Evolutionary conservation across 2,329 filamentous ascomycete genomes (phyloP), one percentile per base, ranked within the genome.

Genomic region (Penicillium oxalicum): DNA sequence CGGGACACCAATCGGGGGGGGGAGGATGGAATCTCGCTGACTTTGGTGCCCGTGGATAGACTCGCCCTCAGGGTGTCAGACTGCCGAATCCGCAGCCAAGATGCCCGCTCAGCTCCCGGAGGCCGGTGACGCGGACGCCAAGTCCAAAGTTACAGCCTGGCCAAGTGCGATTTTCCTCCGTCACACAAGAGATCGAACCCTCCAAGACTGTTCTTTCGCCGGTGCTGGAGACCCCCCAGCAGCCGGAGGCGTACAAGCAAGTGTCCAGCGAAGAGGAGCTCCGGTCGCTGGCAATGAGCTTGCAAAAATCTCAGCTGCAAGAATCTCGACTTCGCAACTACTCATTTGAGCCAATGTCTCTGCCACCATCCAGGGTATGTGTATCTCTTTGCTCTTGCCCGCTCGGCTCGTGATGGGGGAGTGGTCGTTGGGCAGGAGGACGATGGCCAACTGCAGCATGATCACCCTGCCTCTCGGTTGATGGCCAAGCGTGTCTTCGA

Each of bases 291-390:
- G 84, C 87, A 44, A 81, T 83, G 58, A 84, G 82, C 25, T 74
- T 95, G 26, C 86, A 89, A 56, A 82, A 82, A 53, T 79, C 83
- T 40, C 82, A 85, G 59, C 77, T 95, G 52, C 91, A 96, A 72
- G 86, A 91, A 60, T 80, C 83, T 49, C 82, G 91, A 55, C 82
- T 95, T 76, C 87, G 86, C 65, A 88, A 90, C 65, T 95, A 89
- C 70, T 84, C 86, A 38, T 97, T 91, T 63, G 91, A 96, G 66
- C 86, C 91, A 32, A 84, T 95, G 55, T 97, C 93, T 33, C 77
- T 97, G 45, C 91, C 93, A 51, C 62, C 68, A 12, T 71, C 64
- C 38, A 69, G 70, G 55, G 70, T 74, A 70, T 45, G 70, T 69
- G 37, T 35, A 36, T 28, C 9, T 11, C 25, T 48, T 47, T 18